These are phyloP conservation scores for Zopfochytrium polystomum DNA, from an alignment of 371 early-diverging fungal species.

Conservation along the genomic window DNA sequence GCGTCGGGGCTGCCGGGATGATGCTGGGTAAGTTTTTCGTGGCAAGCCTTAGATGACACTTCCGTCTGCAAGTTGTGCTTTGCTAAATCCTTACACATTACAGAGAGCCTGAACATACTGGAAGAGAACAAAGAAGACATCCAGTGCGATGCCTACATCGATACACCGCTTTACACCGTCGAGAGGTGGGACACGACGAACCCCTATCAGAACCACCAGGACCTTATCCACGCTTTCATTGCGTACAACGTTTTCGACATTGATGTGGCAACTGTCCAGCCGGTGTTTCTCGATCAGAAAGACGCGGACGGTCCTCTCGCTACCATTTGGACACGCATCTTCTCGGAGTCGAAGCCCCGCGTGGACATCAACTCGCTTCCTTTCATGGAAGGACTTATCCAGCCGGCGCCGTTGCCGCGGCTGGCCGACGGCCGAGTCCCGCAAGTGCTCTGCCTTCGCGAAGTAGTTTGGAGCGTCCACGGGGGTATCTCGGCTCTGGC, in stretches of 20 bases:
- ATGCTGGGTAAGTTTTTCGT: conserved; percentile 2
- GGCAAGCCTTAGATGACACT: conserved; percentile 5
- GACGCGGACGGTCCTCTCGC: conserved; percentile 16
- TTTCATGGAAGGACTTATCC: not conserved
- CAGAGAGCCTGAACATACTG: not conserved
- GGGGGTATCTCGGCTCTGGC: conserved; percentile 21
- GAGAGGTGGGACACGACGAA: conserved; percentile 25
- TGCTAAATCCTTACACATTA: not conserved
- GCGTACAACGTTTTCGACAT: conserved; percentile 19
- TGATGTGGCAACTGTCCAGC: not conserved
- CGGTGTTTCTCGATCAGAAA: conserved; percentile 13
- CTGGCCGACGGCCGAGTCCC: not conserved
- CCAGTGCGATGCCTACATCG: conserved; percentile 17
- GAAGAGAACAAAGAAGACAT: not conserved
- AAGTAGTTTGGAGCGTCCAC: conserved; percentile 22
- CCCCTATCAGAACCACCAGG: conserved; percentile 27
- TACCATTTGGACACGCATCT: conserved; percentile 19
- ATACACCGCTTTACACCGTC: conserved; percentile 15
- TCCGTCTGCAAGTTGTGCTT: not conserved
- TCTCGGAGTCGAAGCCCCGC: not conserved
- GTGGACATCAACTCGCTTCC: conserved; percentile 4
- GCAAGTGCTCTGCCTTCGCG: conserved; percentile 4
- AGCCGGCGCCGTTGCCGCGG: not conserved
- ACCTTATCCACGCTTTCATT: conserved; percentile 19
- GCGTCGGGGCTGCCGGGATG: conserved; percentile 8